Evolutionary conservation across 2,329 filamentous ascomycete genomes (phyloP).

Genomic region (Alternaria infectoria): DNA sequence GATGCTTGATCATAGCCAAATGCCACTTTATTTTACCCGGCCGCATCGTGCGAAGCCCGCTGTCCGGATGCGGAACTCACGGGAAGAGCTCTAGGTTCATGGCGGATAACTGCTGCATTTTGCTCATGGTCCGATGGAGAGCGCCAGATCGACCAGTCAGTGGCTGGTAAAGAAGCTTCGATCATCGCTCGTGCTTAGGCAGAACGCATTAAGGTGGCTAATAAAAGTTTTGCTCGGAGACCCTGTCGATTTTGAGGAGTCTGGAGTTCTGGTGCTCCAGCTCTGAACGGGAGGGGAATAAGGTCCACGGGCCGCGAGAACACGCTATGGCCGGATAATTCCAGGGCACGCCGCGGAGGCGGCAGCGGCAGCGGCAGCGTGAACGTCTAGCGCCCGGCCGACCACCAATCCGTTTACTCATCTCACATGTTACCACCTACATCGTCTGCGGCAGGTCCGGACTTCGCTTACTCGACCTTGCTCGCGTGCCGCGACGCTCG

Average conservation of each 20-base stretch:
- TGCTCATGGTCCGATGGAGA: conserved; percentile 3
- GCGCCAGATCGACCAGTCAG: neutral
- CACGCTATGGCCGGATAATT: conserved; percentile 9
- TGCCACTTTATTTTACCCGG: conserved; percentile 9
- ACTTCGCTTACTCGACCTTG: neutral
- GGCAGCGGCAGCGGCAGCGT: neutral
- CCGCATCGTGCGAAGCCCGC: neutral
- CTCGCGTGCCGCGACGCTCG: neutral
- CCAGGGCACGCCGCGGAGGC: conserved; percentile 1
- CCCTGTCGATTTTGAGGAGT: neutral
- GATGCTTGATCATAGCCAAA: neutral
- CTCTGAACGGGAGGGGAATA: conserved; percentile 4
- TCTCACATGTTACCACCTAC: conserved; percentile 3
- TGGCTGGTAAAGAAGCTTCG: neutral
- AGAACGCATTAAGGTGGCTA: neutral
- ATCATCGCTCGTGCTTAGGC: neutral
- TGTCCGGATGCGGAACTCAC: neutral
- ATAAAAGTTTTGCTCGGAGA: neutral
- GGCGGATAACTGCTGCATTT: neutral
- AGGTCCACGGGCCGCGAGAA: conserved; percentile 4
- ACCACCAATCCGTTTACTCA: conserved; percentile 1
- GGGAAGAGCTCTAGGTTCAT: neutral
- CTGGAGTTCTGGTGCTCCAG: neutral
- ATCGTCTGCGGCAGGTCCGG: neutral
- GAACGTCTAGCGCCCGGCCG: conserved; percentile 1